Evolutionary conservation across 805 yeast genomes (phyloP), one percentile per base, ranked within the genome.

Genomic region (Cyberlindnera sargentensis): DNA sequence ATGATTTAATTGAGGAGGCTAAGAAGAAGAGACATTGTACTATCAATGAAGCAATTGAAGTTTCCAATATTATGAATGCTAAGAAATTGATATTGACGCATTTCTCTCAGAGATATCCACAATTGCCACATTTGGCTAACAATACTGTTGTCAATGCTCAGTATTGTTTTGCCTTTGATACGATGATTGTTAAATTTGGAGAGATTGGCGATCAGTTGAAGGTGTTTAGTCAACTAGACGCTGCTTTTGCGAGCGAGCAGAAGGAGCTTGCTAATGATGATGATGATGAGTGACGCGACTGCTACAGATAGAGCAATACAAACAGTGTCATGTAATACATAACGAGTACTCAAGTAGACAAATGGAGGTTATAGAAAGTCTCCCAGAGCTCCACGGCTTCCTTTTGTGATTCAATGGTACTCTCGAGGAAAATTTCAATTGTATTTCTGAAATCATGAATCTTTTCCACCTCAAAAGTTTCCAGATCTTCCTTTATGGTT

Each of bases 361-460:
- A 49, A 33, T 62, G 57, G n/a, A 63, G 68, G 40, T 82, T 86
- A 58, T 88, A 89, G 58, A 91, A 93, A 0, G 89, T 80, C 61
- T 85, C 93, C 87, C 91, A 85, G n/a, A 82, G 62, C 58, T 85
- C 95, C 46, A 85, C 85, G 30, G 84, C 80, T 61, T 89, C 96
- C 65, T 93, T 93, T 64, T 93, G 99, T 30, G 89, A 74, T 64
- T 93, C 99, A 43, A 90, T 84, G 25, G 93, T 76, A 41, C 93
- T 79, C 62, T 93, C 98, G 59, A 95, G 75, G 56, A 81, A 90
- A 9, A 91, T 82, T 63, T 93, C 99, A 41, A 91, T 85, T 48
- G 89, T 77, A 56, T 85, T 85, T 58, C 96, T 76, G 64, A 91
- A 88, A 55, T 90, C 98, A 33, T 76, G 79, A 31, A 87, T 74